A percentile compares a stretch with the other conserved stretches of the same genome.
phyloP scores from a whole-genome alignment of 176 grass and related monocot species.

The Oryza meridionalis region DNA sequence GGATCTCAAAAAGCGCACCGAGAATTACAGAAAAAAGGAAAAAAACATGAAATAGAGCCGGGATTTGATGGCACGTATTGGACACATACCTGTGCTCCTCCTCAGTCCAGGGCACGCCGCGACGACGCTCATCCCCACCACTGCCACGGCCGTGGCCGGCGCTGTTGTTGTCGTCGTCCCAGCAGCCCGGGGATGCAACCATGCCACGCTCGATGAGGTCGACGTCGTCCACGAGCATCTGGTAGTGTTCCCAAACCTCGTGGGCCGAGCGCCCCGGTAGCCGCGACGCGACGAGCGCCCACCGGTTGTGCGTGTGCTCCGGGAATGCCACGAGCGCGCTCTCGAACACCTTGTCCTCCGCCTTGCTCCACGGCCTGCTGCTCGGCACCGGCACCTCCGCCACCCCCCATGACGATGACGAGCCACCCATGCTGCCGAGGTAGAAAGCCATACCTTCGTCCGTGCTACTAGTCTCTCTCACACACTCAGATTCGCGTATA shows the following conservation, averaged over 20 bases:
- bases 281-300: slow-evolving; percentile 62
- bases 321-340: slow-evolving; percentile 63
- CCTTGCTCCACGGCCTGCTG: slow-evolving; percentile 61
- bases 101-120: slow-evolving; percentile 88
- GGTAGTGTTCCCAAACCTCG: slow-evolving; percentile 72
- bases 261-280: slow-evolving; percentile 54
- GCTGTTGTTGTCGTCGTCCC: slow-evolving; percentile 30
- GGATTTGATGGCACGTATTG: not conserved
- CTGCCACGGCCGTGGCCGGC: not conserved
- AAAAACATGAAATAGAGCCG: not conserved
- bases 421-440: slow-evolving; percentile 19
- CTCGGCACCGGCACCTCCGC: not conserved
- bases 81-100: slow-evolving; percentile 73
- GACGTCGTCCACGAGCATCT: slow-evolving; percentile 56
- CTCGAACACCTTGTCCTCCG: slow-evolving; percentile 92
- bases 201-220: slow-evolving; percentile 80
- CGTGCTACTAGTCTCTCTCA: not conserved
- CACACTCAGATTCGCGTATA: too few species aligned
- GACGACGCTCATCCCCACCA: slow-evolving; percentile 52
- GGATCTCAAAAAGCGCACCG: slow-evolving; percentile 12
- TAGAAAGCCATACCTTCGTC: slow-evolving; percentile 39
- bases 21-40: slow-evolving; percentile 10
- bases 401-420: slow-evolving; percentile 3
- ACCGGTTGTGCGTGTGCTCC: slow-evolving; percentile 63
- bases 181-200: slow-evolving; percentile 49